phyloP scores from a whole-genome alignment of 2,329 filamentous ascomycete species.

The Dothistroma septosporum region DNA sequence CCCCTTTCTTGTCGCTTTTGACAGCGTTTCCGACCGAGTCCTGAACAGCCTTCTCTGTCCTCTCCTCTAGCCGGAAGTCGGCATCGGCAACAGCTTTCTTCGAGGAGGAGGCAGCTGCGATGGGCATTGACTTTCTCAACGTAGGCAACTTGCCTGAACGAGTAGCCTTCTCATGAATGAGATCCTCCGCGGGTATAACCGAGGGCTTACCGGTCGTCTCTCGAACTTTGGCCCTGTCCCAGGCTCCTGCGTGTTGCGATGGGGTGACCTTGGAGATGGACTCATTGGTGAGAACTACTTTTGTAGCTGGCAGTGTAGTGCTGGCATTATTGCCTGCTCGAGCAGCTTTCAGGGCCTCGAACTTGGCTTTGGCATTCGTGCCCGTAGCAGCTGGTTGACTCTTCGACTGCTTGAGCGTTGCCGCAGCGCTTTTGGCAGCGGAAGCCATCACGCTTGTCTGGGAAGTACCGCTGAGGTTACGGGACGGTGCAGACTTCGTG shows the following conservation, averaged over 20 bases:
- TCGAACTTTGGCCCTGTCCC: background rate
- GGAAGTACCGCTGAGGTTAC: constrained; percentile 1
- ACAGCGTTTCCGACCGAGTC: background rate
- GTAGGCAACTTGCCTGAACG: background rate
- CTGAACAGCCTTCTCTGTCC: background rate
- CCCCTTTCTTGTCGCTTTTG: background rate
- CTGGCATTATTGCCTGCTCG: background rate
- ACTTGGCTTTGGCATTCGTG: background rate
- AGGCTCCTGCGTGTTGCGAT: background rate
- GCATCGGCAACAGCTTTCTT: background rate
- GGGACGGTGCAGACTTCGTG: background rate
- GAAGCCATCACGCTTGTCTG: constrained; percentile 9
- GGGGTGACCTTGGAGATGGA: background rate
- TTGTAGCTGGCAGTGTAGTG: background rate
- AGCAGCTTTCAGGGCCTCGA: background rate
- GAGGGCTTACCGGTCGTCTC: background rate
- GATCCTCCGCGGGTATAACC: background rate
- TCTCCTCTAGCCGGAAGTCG: background rate
- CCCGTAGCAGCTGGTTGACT: background rate
- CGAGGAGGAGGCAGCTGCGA: background rate
- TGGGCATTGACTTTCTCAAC: background rate
- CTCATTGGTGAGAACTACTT: background rate
- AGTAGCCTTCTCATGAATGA: background rate
- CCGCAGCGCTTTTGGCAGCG: background rate
- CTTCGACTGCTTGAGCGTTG: background rate